phyloP scores from a whole-genome alignment of 306 rosid species.

The Carpinus viminea region DNA sequence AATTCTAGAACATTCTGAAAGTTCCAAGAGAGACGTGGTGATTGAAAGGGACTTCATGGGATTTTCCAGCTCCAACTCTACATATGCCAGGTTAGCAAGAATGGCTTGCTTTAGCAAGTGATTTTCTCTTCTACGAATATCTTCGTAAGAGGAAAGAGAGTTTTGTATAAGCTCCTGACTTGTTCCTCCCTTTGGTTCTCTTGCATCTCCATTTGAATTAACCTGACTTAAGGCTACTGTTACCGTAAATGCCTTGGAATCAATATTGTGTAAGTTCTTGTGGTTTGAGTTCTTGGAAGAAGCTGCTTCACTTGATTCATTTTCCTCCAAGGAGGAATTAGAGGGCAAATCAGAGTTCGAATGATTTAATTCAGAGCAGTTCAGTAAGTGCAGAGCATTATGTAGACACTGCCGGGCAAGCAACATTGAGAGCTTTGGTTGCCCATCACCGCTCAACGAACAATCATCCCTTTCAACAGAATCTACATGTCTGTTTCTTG shows the following conservation, averaged over 20 bases:
- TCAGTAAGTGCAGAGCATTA: slow-evolving; percentile 72
- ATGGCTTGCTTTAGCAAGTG: slow-evolving; percentile 79
- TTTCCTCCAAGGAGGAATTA: slow-evolving; percentile 65
- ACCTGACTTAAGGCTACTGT: slow-evolving; percentile 59
- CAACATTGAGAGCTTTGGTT: slow-evolving; percentile 70
- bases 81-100: slow-evolving; percentile 85
- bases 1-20: slow-evolving; percentile 85
- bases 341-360: slow-evolving; percentile 61
- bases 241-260: slow-evolving; percentile 61
- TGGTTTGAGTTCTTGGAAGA: slow-evolving; percentile 57
- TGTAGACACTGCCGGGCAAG: slow-evolving; percentile 81
- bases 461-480: slow-evolving; percentile 43
- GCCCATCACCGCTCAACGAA: slow-evolving; percentile 56
- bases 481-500: slow-evolving; percentile 47
- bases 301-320: slow-evolving; percentile 57
- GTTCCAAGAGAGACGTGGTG: slow-evolving; percentile 68
- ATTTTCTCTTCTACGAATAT: slow-evolving; percentile 64
- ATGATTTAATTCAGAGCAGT: slow-evolving; percentile 41
- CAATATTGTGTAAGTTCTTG: slow-evolving; percentile 54
- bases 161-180: slow-evolving; percentile 84
- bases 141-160: slow-evolving; percentile 73
- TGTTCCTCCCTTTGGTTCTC: slow-evolving; percentile 82
- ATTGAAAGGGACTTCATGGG: slow-evolving; percentile 71
- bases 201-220: slow-evolving; percentile 75
- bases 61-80: slow-evolving; percentile 86